A percentile compares a stretch with the other conserved stretches of the same genome.
These are phyloP conservation scores for Omphalotus guepiniiformis DNA, from an alignment of 768 basidiomycete genomes.

Conservation along the genomic window DNA sequence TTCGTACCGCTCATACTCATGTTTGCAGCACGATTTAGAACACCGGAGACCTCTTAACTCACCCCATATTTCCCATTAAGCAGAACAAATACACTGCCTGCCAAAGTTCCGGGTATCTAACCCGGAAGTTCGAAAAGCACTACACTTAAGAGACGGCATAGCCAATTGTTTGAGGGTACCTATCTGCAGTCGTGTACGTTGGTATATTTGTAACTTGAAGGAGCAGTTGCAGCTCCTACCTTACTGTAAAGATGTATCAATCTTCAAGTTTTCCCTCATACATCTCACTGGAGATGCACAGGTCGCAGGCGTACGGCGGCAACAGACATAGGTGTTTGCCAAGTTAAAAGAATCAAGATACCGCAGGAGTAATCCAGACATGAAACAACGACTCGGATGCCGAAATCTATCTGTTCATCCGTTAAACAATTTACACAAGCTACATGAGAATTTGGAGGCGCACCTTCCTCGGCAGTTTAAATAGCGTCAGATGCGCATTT, in stretches of 20 bases:
- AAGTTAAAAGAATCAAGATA: constrained; percentile 22
- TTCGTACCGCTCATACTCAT: too few relatives aligned
- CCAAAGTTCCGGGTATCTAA: constrained; percentile 20
- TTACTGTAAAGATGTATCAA: too few relatives aligned
- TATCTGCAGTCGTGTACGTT: too few relatives aligned
- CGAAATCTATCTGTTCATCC: constrained; percentile 17
- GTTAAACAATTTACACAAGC: not conserved
- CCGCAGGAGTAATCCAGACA: constrained; percentile 22
- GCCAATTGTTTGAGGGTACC: constrained; percentile 22
- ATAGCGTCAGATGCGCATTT: constrained; percentile 17
- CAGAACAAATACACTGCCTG: too few relatives aligned
- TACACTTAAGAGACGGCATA: constrained; percentile 16
- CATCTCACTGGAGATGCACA: too few relatives aligned
- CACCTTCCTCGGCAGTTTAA: constrained; percentile 18
- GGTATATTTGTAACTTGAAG: too few relatives aligned
- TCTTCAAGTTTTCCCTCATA: constrained; percentile 22
- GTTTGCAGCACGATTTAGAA: too few relatives aligned
- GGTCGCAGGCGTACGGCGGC: not conserved
- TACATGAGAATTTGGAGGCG: not conserved
- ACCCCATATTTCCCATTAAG: too few relatives aligned
- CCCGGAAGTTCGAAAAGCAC: too few relatives aligned
- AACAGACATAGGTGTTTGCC: constrained; percentile 17
- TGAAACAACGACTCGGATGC: constrained; percentile 20
- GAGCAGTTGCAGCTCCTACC: too few relatives aligned
- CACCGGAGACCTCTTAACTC: constrained; percentile 19